A percentile compares a stretch with the other conserved stretches of the same genome.
phyloP scores from a whole-genome alignment of 352 stramenopile genomes.

The Globisporangium cederbergense region DNA sequence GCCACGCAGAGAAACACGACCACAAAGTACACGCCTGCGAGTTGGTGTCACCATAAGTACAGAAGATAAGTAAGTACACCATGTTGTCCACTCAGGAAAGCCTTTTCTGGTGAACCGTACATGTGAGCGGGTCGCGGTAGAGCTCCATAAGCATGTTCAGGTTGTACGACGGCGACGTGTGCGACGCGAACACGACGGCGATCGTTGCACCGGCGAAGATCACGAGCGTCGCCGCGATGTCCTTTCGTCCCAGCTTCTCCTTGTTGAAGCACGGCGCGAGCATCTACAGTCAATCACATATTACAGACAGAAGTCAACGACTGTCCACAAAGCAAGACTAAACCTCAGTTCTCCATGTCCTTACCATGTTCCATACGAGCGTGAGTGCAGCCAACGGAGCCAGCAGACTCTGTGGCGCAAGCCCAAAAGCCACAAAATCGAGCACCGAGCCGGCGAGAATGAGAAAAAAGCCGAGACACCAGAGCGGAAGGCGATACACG shows the following conservation, averaged over 20 bases:
- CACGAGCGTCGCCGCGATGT: constrained; percentile 76
- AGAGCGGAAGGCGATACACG: constrained; percentile 78
- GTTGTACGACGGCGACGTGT: constrained; percentile 83
- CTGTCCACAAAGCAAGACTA: background rate
- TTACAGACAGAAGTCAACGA: background rate
- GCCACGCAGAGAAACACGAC: constrained; percentile 55
- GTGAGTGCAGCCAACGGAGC: constrained; percentile 86
- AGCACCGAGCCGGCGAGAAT: constrained; percentile 80
- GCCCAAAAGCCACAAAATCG: constrained; percentile 89
- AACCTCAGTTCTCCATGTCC: constrained; percentile 16
- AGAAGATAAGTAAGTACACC: background rate
- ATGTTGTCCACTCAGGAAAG: background rate
- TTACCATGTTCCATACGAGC: constrained; percentile 90
- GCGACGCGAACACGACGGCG: constrained; percentile 77
- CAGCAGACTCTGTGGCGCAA: constrained; percentile 87
- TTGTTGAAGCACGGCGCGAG: constrained; percentile 86
- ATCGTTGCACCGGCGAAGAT: constrained; percentile 84
- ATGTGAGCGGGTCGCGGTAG: constrained; percentile 71
- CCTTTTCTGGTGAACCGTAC: constrained; percentile 14
- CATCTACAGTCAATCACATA: constrained; percentile 31
- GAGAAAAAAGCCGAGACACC: constrained; percentile 79
- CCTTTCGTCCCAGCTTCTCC: constrained; percentile 76
- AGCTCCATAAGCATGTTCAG: constrained; percentile 73
- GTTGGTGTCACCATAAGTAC: background rate
- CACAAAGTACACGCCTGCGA: constrained; percentile 40